phyloP scores from a whole-genome alignment of 345 rosid genomes.

The Brassica rapa region DNA sequence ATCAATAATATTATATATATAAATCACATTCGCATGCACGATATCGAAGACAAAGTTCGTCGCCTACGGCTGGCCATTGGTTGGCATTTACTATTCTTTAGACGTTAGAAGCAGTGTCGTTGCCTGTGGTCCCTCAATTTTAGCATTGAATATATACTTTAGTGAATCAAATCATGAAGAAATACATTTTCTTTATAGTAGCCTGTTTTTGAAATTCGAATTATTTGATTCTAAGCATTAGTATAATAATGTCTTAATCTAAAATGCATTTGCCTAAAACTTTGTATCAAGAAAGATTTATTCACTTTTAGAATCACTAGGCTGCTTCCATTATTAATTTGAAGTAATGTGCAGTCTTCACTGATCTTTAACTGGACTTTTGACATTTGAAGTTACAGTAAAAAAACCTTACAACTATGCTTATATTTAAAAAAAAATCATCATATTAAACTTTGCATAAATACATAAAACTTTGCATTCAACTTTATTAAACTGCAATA shows the following conservation, averaged over 20 bases:
- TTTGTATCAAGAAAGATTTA: background rate
- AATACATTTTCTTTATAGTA: background rate
- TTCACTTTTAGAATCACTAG: background rate
- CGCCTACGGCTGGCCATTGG: conserved; percentile 38
- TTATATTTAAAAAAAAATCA: background rate
- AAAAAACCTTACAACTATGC: background rate
- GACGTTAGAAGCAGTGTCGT: conserved; percentile 20
- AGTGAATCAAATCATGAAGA: background rate
- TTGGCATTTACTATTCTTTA: conserved; percentile 31
- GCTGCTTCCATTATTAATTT: background rate
- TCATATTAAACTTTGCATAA: background rate
- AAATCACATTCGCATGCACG: conserved; percentile 17
- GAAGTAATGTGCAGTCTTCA: background rate
- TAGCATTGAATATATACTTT: background rate
- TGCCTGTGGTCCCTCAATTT: conserved; percentile 29
- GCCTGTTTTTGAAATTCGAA: background rate
- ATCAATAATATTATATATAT: background rate
- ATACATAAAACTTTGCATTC: background rate
- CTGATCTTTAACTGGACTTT: background rate
- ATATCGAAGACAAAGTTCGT: conserved; percentile 11
- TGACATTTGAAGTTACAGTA: background rate
- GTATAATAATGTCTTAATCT: background rate
- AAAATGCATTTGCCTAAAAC: background rate
- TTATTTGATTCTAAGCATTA: background rate
- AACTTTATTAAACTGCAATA: background rate